Evolutionary conservation across 768 basidiomycete genomes (phyloP), one percentile per base, ranked within the genome.

Genomic region (Kwoniella sp.): DNA sequence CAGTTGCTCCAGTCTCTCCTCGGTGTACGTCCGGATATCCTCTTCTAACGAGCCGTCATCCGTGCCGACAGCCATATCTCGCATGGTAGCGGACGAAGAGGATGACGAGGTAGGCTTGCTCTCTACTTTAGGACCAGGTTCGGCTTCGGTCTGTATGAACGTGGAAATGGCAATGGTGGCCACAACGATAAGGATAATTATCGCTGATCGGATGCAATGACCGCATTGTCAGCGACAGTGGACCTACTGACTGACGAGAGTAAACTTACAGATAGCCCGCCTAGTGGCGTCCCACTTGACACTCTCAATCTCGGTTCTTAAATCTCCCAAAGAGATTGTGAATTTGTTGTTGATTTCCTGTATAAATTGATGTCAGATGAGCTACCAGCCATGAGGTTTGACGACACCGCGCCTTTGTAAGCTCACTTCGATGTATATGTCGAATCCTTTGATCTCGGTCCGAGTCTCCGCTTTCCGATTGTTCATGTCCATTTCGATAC

Each of bases 401-500:
- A 47, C 17, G 28, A 22, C 26, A 25, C 7, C 1, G 17, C 17
- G 31, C 17, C 20, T n/a, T 41, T 9, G n/a, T n/a, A 30, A n/a
- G 69, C 77, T 56, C 26, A 82, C 82, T 74, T 82, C 81, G 55
- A 95, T 92, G 37, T 83, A 82, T 65, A 97, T 90, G 72, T 93
- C 93, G 71, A 89, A 87, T 58, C 85, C 85, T 81, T 93, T 95
- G 65, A 91, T 75, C 57, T 97, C 93, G 0, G 88, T 84, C 75
- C 88, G 89, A 15, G 88, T 86, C 78, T 98, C 96, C 70, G 90
- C 92, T 83, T 93, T 97, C 63, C 95, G 85, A 67, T 88, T 93
- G 74, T 95, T 92, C 65, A 97, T 84, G 61, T 99, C 96, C 88
- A 98, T 93, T 81, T 97, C 93, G 56, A 94, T 91, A 75, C 93